Conservation (phyloP, 495 filamentous ascomycete species). For the Beverwykella pulmonaria region DNA sequence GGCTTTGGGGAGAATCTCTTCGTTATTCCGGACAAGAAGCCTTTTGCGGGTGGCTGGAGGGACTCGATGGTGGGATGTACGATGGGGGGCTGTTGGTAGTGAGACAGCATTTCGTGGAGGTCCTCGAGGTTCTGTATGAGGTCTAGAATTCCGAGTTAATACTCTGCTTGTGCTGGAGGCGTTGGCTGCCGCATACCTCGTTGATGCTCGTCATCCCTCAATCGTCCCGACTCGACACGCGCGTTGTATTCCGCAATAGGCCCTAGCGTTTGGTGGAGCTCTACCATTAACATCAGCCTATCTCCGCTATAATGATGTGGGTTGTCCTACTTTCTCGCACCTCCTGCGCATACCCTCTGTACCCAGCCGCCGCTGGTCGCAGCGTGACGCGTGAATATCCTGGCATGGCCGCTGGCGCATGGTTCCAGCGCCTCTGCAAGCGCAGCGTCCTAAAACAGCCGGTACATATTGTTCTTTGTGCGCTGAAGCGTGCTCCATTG, state of each 20-base stretch:
- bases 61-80: slow-evolving; percentile 76
- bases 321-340: not conserved
- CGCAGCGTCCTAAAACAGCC: slow-evolving; percentile 28
- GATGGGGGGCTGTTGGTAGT: slow-evolving; percentile 72
- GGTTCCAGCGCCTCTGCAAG: not conserved
- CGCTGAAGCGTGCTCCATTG: not conserved
- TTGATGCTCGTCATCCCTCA: slow-evolving; percentile 89
- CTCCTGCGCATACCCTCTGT: slow-evolving; percentile 26
- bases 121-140: slow-evolving; percentile 88
- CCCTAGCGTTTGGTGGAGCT: slow-evolving; percentile 47
- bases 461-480: slow-evolving; percentile 30
- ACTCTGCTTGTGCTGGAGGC: not conserved
- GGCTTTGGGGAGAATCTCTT: slow-evolving; percentile 54
- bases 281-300: slow-evolving; percentile 6
- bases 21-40: slow-evolving; percentile 64
- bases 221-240: slow-evolving; percentile 67
- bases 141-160: slow-evolving; percentile 50
- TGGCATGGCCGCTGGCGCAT: not conserved
- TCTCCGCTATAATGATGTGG: not conserved
- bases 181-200: slow-evolving; percentile 57
- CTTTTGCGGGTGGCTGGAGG: slow-evolving; percentile 61
- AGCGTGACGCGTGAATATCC: not conserved
- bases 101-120: slow-evolving; percentile 78
- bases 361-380: slow-evolving; percentile 1
- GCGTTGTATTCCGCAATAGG: slow-evolving; percentile 86